These are phyloP conservation scores for Drechmeria coniospora DNA, from an alignment of 2,329 filamentous ascomycete species.

Conservation along the genomic window DNA sequence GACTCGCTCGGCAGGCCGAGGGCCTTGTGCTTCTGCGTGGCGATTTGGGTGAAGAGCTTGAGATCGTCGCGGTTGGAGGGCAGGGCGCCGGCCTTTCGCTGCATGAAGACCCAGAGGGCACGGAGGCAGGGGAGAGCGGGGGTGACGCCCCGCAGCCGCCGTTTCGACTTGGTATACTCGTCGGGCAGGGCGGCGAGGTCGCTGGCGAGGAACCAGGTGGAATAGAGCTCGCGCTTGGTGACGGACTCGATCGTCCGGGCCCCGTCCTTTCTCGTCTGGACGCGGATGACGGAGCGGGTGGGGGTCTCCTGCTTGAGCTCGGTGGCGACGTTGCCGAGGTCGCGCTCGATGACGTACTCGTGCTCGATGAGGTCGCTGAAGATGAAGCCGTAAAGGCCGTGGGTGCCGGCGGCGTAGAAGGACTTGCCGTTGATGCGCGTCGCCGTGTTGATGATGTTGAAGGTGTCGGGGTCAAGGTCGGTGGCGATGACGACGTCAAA, in stretches of 20 bases:
- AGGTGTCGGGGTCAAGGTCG: constrained; percentile 60
- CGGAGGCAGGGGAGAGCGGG: constrained; percentile 74
- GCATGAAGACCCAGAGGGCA: constrained; percentile 71
- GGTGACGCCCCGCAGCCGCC: constrained; percentile 61
- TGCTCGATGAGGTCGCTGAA: constrained; percentile 88
- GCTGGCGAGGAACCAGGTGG: constrained; percentile 70
- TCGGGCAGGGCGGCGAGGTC: constrained; percentile 56
- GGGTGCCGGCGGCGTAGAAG: constrained; percentile 77
- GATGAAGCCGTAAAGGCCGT: constrained; percentile 88
- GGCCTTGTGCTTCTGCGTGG: constrained; percentile 62
- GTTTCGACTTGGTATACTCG: constrained; percentile 51
- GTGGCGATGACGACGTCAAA: constrained; percentile 87
- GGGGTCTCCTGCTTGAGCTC: constrained; percentile 50
- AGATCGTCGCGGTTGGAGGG: constrained; percentile 51
- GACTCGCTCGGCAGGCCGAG: constrained; percentile 55
- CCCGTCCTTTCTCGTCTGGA: constrained; percentile 54
- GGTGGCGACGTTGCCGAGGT: constrained; percentile 59
- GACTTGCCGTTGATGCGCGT: constrained; percentile 63
- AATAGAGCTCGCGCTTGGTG: constrained; percentile 82
- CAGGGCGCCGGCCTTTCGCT: constrained; percentile 34
- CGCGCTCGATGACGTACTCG: constrained; percentile 76
- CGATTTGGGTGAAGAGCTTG: constrained; percentile 59
- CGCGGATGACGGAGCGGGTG: constrained; percentile 60
- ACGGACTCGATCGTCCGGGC: constrained; percentile 65
- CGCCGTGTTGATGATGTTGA: constrained; percentile 71